Evolutionary conservation across 768 basidiomycete species (phyloP).

Genomic region (Kwoniella pini): DNA sequence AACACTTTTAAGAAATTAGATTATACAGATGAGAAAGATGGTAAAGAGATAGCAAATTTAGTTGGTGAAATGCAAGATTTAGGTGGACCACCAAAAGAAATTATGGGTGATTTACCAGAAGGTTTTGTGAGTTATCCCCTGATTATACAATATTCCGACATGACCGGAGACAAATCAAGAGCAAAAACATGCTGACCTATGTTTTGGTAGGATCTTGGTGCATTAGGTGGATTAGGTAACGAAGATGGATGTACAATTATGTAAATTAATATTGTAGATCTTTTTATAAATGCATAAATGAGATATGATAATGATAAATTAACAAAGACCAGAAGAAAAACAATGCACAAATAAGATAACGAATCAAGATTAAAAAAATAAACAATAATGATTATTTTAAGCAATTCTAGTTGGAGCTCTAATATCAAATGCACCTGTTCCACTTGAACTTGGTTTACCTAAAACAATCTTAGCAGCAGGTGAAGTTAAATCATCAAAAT

Average conservation of each 20-base stretch:
- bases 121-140: conserved; percentile 48
- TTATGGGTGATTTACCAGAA: conserved; percentile 54
- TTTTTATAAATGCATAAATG: background rate
- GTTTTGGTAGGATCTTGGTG: conserved; percentile 34
- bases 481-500: conserved; percentile 87
- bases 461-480: conserved; percentile 91
- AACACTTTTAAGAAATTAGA: conserved; percentile 40
- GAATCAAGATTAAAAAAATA: no score
- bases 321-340: background rate
- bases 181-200: no score
- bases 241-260: conserved; percentile 46
- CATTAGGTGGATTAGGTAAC: conserved; percentile 30
- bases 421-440: conserved; percentile 93
- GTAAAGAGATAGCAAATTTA: conserved; percentile 33
- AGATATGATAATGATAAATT: background rate
- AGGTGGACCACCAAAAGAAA: conserved; percentile 52
- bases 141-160: no score
- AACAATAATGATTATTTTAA: background rate
- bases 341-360: background rate
- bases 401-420: conserved; percentile 34
- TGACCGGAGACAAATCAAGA: no score
- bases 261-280: conserved; percentile 14
- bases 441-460: conserved; percentile 80
- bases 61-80: conserved; percentile 54
- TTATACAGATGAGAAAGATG: conserved; percentile 46